phyloP scores from a whole-genome alignment of 441 rosid genomes.

The Euphorbia celastroides region DNA sequence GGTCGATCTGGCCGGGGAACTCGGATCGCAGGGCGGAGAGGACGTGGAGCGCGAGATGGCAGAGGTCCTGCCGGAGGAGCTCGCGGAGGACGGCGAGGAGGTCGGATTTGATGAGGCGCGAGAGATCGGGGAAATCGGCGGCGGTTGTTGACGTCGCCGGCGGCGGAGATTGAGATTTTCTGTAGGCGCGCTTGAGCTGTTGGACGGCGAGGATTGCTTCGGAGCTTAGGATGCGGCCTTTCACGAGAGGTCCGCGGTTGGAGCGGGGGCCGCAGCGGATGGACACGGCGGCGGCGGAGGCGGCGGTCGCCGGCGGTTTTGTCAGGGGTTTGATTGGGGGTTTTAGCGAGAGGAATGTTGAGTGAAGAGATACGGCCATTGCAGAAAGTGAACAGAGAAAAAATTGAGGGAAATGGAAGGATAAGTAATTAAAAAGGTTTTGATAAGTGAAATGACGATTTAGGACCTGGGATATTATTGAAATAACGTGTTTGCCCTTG shows the following conservation, averaged over 20 bases:
- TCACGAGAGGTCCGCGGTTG: conserved; percentile 73
- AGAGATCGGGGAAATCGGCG: conserved; percentile 38
- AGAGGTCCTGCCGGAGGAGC: conserved; percentile 75
- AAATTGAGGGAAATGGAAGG: neutral
- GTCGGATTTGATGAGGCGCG: conserved; percentile 72
- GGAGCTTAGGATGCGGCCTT: conserved; percentile 65
- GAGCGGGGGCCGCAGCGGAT: conserved; percentile 47
- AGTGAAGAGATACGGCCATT: conserved; percentile 9
- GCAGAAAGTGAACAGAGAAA: neutral
- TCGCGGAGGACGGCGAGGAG: conserved; percentile 66
- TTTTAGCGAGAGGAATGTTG: conserved; percentile 10
- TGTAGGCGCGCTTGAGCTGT: conserved; percentile 56
- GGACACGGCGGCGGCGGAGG: conserved; percentile 9
- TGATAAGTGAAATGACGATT: neutral
- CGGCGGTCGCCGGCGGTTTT: neutral
- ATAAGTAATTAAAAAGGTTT: neutral
- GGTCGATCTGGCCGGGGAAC: conserved; percentile 39
- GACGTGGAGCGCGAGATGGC: conserved; percentile 62
- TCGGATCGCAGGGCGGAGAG: conserved; percentile 55
- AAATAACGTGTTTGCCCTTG: neutral
- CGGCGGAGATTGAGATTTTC: conserved; percentile 28
- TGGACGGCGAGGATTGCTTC: conserved; percentile 90
- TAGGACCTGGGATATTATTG: neutral
- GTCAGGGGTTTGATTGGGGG: conserved; percentile 3
- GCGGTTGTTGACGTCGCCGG: conserved; percentile 19